A percentile compares a stretch with the other conserved stretches of the same genome.
phyloP scores from a whole-genome alignment of 345 rosid species.

The Viola odorata region DNA sequence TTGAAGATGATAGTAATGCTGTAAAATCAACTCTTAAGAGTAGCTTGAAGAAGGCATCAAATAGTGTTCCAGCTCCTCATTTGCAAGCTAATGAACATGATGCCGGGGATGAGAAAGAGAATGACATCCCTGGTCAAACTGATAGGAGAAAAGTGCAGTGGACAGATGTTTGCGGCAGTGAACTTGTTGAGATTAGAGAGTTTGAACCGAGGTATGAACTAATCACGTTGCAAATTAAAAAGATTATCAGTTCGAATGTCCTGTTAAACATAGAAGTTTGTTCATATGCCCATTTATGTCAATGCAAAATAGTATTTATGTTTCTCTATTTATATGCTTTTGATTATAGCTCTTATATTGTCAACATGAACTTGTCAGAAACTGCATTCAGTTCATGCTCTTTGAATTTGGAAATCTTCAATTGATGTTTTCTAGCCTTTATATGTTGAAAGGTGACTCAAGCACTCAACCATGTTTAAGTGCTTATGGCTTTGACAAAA shows the following conservation, averaged over 20 bases:
- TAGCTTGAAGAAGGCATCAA: constrained; percentile 66
- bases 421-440: not conserved
- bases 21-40: constrained; percentile 53
- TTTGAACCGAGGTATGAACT: constrained; percentile 85
- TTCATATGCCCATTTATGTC: too few relatives aligned
- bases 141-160: constrained; percentile 86
- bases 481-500: too few relatives aligned
- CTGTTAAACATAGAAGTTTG: too few relatives aligned
- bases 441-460: not conserved
- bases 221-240: not conserved
- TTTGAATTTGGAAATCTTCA: not conserved
- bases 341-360: not conserved
- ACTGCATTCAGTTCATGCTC: not conserved
- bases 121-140: constrained; percentile 32
- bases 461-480: too few relatives aligned
- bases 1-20: constrained; percentile 36
- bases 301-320: too few relatives aligned
- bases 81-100: constrained; percentile 36
- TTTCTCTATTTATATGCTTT: too few relatives aligned
- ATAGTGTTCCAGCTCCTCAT: constrained; percentile 30
- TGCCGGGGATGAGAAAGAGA: constrained; percentile 37
- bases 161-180: constrained; percentile 88
- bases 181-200: constrained; percentile 81
- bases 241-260: too few relatives aligned
- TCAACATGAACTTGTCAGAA: not conserved